phyloP scores from a whole-genome alignment of 2,329 filamentous ascomycete species.

The Colletotrichum sojae region DNA sequence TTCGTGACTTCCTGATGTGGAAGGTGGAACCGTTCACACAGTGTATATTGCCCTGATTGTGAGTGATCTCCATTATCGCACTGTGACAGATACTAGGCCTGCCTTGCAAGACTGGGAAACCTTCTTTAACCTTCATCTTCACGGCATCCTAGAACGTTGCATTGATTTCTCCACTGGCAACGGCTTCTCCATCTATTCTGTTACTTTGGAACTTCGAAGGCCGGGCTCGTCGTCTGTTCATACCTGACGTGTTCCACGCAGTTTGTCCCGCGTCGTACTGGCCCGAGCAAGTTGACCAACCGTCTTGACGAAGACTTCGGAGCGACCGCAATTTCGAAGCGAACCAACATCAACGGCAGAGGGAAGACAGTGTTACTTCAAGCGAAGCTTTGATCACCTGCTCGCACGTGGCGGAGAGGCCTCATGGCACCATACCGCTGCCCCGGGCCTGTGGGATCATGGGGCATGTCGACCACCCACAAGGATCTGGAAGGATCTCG shows the following conservation, averaged over 20 bases:
- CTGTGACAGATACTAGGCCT: background rate
- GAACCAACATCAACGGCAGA: too few relatives aligned
- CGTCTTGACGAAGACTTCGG: too few relatives aligned
- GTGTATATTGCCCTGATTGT: background rate
- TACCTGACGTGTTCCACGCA: too few relatives aligned
- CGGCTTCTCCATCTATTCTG: background rate
- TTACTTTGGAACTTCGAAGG: too few relatives aligned
- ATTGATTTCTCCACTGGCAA: background rate
- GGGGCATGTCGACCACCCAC: background rate
- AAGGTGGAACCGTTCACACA: slow-evolving; percentile 5
- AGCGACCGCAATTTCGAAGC: too few relatives aligned
- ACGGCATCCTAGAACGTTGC: background rate
- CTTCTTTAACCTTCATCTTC: background rate
- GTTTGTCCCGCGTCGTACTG: too few relatives aligned
- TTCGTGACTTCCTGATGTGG: slow-evolving; percentile 7
- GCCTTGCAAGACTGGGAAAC: background rate
- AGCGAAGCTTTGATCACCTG: background rate
- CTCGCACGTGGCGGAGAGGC: background rate
- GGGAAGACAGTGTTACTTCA: background rate
- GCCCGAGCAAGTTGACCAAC: too few relatives aligned
- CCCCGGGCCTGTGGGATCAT: background rate
- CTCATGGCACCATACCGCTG: background rate
- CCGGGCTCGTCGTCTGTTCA: too few relatives aligned
- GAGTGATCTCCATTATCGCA: background rate
- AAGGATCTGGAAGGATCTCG: slow-evolving; percentile 8